A percentile compares a stretch with the other conserved stretches of the same genome.
phyloP scores from a whole-genome alignment of 306 rosid genomes.

The Dryas octopetala region DNA sequence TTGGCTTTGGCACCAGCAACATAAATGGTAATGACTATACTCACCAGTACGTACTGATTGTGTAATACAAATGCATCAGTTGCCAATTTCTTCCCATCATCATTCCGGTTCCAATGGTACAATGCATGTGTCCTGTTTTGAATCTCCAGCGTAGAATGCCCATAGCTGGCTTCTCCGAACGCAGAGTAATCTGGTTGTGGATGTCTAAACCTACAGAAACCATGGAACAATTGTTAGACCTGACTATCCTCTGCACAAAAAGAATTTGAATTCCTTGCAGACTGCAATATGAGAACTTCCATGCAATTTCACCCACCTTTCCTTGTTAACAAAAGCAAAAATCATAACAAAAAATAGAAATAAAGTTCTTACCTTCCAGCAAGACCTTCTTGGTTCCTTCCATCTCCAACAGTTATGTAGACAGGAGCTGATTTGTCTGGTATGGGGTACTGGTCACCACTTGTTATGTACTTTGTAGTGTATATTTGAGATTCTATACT shows the following conservation, averaged over 20 bases:
- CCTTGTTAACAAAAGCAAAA: background rate
- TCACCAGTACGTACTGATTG: constrained; percentile 92
- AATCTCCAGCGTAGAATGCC: constrained; percentile 88
- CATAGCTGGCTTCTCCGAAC: constrained; percentile 92
- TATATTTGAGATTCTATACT: constrained; percentile 80
- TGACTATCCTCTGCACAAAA: background rate
- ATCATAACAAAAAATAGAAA: background rate
- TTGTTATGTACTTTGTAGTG: constrained; percentile 67
- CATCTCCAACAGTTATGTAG: constrained; percentile 96
- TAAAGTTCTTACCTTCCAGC: constrained; percentile 59
- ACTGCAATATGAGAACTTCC: background rate
- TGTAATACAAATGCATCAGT: constrained; percentile 64
- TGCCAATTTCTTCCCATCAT: constrained; percentile 75
- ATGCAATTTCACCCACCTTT: background rate
- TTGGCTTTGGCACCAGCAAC: constrained; percentile 1
- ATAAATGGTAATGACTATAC: constrained; percentile 27
- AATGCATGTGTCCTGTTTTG: constrained; percentile 82
- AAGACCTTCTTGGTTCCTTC: constrained; percentile 99
- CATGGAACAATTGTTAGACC: constrained; percentile 15
- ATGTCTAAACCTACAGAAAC: constrained; percentile 58
- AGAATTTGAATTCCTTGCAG: background rate
- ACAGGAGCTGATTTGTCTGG: constrained; percentile 88
- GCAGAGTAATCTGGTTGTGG: constrained; percentile 98
- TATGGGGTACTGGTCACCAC: constrained; percentile 57
- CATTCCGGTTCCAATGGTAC: constrained; percentile 99